phyloP scores from a whole-genome alignment of 2,329 filamentous ascomycete genomes.

The Botrytis galanthina region DNA sequence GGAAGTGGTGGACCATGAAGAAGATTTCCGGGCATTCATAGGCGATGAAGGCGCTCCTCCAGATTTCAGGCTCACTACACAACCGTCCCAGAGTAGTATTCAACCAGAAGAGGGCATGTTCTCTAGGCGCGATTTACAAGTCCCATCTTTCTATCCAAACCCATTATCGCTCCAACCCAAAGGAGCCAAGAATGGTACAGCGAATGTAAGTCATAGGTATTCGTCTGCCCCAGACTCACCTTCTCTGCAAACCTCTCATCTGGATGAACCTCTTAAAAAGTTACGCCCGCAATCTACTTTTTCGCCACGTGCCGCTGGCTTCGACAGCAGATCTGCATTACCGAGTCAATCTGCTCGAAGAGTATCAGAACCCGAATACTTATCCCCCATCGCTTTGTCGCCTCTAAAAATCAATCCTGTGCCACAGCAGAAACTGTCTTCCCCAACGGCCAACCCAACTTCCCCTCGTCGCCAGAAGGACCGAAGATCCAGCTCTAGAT shows the following conservation, averaged over 20 bases:
- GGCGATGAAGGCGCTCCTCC: not conserved
- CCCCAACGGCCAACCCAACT: not conserved
- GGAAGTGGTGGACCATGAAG: not conserved
- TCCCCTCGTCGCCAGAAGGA: not conserved
- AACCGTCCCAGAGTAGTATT: conserved; percentile 13
- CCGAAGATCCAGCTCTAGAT: conserved; percentile 23
- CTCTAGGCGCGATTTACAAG: conserved; percentile 1
- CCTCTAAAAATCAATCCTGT: not conserved
- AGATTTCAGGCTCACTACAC: conserved; percentile 1
- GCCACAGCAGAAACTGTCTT: not conserved
- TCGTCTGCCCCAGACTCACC: not conserved
- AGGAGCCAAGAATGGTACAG: conserved; percentile 23
- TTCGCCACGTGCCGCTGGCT: conserved; percentile 7
- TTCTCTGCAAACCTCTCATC: not conserved
- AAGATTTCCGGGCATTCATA: conserved; percentile 6
- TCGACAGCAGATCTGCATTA: not conserved
- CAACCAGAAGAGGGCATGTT: conserved; percentile 20
- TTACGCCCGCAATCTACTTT: conserved; percentile 4
- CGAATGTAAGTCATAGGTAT: conserved; percentile 21
- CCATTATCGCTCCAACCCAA: conserved; percentile 15
- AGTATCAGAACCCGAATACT: not conserved
- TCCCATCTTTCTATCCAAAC: not conserved
- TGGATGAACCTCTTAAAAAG: not conserved
- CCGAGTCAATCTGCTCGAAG: conserved; percentile 13
- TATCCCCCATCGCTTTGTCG: not conserved